A percentile compares a stretch with the other conserved stretches of the same genome.
These are phyloP conservation scores for Neospermospora avenae DNA, from an alignment of 2,329 filamentous ascomycete species.

Conservation along the genomic window DNA sequence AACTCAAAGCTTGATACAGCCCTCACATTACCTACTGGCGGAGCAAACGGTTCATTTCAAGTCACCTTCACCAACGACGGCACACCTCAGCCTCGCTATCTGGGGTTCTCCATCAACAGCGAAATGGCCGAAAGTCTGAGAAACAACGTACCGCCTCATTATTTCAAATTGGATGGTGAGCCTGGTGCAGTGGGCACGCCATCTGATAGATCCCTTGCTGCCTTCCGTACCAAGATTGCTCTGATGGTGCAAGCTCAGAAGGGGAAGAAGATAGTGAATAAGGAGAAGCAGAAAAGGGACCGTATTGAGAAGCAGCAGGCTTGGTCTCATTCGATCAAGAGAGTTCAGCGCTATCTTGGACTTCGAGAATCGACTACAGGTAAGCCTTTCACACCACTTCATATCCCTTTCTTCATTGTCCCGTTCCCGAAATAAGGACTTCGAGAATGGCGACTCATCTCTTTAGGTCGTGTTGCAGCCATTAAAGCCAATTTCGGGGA, in stretches of 20 bases:
- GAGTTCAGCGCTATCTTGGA: constrained; percentile 69
- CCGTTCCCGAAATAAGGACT: neutral
- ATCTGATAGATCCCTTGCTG: constrained; percentile 39
- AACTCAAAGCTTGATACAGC: constrained; percentile 54
- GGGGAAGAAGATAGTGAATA: constrained; percentile 43
- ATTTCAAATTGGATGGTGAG: constrained; percentile 29
- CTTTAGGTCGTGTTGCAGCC: constrained; percentile 10
- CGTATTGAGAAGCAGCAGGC: constrained; percentile 48
- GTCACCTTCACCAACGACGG: constrained; percentile 58
- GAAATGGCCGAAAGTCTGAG: constrained; percentile 30
- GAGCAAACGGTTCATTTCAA: constrained; percentile 52
- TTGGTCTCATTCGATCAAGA: constrained; percentile 55
- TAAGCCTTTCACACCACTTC: constrained; percentile 22
- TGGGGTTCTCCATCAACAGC: constrained; percentile 53
- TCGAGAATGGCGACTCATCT: neutral
- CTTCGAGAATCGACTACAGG: constrained; percentile 42
- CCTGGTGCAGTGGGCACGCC: constrained; percentile 31
- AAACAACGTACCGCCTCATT: constrained; percentile 33
- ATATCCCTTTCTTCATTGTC: neutral
- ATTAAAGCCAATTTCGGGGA: constrained; percentile 23
- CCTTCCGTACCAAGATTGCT: constrained; percentile 54
- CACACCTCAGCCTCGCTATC: constrained; percentile 63
- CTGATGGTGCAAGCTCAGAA: constrained; percentile 48
- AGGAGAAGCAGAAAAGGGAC: constrained; percentile 47
- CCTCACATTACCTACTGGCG: constrained; percentile 55